Base-by-base conservation (phyloP, 179 eudicot genomes). In the Vitellaria paradoxa region DNA sequence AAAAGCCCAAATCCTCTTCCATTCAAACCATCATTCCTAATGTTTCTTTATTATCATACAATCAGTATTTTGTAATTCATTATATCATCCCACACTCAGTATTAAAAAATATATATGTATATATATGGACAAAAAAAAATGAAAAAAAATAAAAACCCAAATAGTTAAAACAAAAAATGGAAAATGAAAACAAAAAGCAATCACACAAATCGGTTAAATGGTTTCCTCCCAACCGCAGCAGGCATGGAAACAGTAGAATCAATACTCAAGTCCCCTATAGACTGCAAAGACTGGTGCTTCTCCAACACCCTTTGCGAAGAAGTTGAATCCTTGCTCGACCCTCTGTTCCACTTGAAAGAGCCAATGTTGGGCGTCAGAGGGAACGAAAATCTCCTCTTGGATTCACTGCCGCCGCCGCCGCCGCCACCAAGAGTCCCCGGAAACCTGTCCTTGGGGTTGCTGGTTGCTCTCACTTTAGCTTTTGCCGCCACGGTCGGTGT, bases 121-220 rank as follows among this genome's bases (percentile, higher is more conserved):
- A 30, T 30, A 30, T 30, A 30, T 30, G 37, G 37, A 30, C 37
- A 30, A 30, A 30, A 30, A 30, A 30, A 30, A 70, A 42, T 26
- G 6, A 14, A 1, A 75, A 56, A 13, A 46, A 72, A 45, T 72
- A 20, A 68, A 40, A 68, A 55, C 52, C 66, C 30, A 73, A 67
- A 30, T 77, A 50, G 9, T 7, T 50, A 50, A 50, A 50, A 12
- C 11, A 50, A 50, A 30, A 40, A 52, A 17, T n/a, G 11, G 13
- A 37, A 60, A 68, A 17, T 13, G 57, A 65, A 68, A 59, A 9
- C 17, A 21, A 78, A 71, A 75, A 79, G 21, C 11, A 20, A 73
- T 96, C 98, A 96, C 89, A 82, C 99, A 78, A 89, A 96, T 80
- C 98, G 85, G 89, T 96, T 93, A 87, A 96, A 96, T 55, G 99